Conservation (phyloP, 352 stramenopile species). For the Aphanomyces cochlioides region DNA sequence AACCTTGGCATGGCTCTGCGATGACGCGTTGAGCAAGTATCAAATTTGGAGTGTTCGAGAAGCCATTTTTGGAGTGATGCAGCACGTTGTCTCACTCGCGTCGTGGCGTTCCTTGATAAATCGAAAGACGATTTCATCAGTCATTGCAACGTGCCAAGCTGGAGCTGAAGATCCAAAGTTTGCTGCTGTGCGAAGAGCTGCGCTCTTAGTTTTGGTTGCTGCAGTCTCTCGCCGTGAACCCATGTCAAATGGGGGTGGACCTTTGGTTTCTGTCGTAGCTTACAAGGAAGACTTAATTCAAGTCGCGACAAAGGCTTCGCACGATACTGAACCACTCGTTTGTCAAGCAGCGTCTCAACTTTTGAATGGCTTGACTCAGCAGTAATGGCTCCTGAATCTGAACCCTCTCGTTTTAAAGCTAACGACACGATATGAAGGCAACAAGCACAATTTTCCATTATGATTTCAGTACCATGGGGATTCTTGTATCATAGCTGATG, state of each 20-base stretch:
- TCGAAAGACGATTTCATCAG: conserved; percentile 34
- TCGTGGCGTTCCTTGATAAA: conserved; percentile 33
- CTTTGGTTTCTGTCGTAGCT: conserved; percentile 10
- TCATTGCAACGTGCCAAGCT: conserved; percentile 49
- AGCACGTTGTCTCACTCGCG: conserved; percentile 39
- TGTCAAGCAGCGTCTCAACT: conserved; percentile 16
- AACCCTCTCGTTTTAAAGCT: too few relatives aligned
- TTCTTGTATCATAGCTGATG: neutral
- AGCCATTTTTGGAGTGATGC: conserved; percentile 46
- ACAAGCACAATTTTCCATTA: too few relatives aligned
- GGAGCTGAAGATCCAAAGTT: conserved; percentile 68
- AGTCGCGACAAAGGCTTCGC: neutral
- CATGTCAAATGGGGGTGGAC: neutral
- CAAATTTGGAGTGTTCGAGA: conserved; percentile 68
- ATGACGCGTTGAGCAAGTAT: conserved; percentile 38
- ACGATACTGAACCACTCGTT: conserved; percentile 23
- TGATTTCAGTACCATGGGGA: neutral
- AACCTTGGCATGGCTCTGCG: conserved; percentile 50
- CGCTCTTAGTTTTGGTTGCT: conserved; percentile 44
- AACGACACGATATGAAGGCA: too few relatives aligned
- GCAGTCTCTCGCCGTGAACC: conserved; percentile 24
- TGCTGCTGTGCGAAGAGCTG: conserved; percentile 61
- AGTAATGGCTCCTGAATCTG: too few relatives aligned
- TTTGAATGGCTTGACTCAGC: neutral
- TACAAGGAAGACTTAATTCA: conserved; percentile 26